Base-by-base conservation (phyloP, 2,329 filamentous ascomycete species). In the Ceratocystis albifundus region DNA sequence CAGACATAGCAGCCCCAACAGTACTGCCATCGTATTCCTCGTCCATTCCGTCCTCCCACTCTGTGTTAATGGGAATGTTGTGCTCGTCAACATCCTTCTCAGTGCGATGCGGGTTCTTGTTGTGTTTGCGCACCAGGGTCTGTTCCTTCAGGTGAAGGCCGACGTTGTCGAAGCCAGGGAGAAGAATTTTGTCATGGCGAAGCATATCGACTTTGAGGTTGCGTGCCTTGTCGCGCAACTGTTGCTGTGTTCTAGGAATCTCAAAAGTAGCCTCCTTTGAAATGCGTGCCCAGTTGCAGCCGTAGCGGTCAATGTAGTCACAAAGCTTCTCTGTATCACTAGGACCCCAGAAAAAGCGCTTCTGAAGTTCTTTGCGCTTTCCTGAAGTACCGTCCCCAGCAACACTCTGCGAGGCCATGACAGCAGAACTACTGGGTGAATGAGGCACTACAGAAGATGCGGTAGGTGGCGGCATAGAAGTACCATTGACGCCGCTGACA, bases 221-320 rank as follows among this genome's bases (percentile, higher is more conserved):
- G 62, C 82, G 79, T n/a, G 82, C 82, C 73, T 80, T 82, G 75
- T 84, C 82, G 5, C 82, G 80, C 66, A 82, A 77, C 3, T 80
- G 79, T 72, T 84, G 82, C 73, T 84, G 82, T 70, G 79, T 78
- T 62, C 82, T 80, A 1, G 71, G 71, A 72, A 4, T 72, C 69
- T 62, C 64, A 64, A 62, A 64, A 25, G 64, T 30, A 57, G 67
- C 63, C 28, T 66, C 65, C 46, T 67, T 61, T 32, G 68, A 68
- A 48, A 69, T 69, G 4, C 65, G 59, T 6, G 64, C 64, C 69
- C 69, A 69, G 66, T 65, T 68, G 65, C 67, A 67, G 2, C 69
- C 69, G 22, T 69, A 67, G 22, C 65, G 50, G 17, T 63, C 63
- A 48, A 69, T 67, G 22, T 66, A 67, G 4, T 67, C 62, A 8